Conservation (phyloP, 1,139 yeast genomes). For the Taphrina wiesneri region DNA sequence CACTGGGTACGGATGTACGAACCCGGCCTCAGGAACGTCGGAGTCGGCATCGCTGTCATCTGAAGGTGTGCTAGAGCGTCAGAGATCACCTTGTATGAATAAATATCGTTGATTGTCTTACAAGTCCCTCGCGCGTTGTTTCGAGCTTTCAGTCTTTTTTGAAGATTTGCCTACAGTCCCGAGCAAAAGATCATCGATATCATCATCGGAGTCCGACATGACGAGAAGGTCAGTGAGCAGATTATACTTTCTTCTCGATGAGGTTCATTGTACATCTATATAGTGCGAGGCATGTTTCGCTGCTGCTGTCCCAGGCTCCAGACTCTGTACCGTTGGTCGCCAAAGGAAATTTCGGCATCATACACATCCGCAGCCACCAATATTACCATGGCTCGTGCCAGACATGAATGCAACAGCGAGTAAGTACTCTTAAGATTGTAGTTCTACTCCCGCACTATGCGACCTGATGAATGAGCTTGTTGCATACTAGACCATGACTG, state of each 20-base stretch:
- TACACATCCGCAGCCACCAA: slow-evolving; percentile 1
- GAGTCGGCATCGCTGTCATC: slow-evolving; percentile 44
- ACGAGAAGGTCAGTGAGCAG: neutral
- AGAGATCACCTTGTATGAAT: neutral
- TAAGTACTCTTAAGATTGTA: neutral
- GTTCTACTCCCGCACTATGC: no score
- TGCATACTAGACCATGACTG: neutral
- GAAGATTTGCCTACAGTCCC: slow-evolving; percentile 28
- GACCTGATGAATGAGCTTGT: no score
- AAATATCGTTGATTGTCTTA: neutral
- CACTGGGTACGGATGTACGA: slow-evolving; percentile 75
- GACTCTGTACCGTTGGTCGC: neutral
- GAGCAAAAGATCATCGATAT: slow-evolving; percentile 27
- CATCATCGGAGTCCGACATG: slow-evolving; percentile 33
- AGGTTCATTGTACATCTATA: neutral
- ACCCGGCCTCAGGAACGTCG: slow-evolving; percentile 40
- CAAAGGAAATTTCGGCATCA: neutral
- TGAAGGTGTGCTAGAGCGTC: slow-evolving; percentile 14
- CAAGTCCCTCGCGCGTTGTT: slow-evolving; percentile 22
- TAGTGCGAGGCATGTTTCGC: neutral
- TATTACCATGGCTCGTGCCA: neutral
- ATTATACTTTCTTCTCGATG: neutral
- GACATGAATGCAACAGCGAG: neutral
- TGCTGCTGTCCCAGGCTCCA: neutral
- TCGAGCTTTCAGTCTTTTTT: slow-evolving; percentile 9